Percentiles rank a stretch among this genome's conserved stretches.
Evolutionary conservation across 2,329 filamentous ascomycete genomes (phyloP).

Genomic region (Stagonosporopsis cucurbitacearum): DNA sequence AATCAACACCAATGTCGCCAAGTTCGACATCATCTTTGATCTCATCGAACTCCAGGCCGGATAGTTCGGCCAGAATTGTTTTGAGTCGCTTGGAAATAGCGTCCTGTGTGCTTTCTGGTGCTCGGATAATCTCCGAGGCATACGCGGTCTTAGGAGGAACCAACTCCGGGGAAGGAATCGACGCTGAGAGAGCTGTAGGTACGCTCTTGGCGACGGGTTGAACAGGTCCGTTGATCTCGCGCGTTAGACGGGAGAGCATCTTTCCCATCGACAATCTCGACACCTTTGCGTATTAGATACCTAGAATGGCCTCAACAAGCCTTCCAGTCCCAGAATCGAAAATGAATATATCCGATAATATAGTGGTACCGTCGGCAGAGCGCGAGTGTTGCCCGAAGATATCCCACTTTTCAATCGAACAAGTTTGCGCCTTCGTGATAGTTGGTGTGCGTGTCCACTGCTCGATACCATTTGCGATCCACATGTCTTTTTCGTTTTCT

Average conservation of each 20-base stretch:
- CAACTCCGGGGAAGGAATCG: neutral
- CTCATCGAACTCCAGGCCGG: constrained; percentile 10
- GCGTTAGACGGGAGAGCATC: constrained; percentile 14
- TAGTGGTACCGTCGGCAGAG: constrained; percentile 25
- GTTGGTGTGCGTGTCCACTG: constrained; percentile 36
- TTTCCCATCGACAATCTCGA: constrained; percentile 26
- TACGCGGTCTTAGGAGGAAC: neutral
- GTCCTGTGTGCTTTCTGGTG: neutral
- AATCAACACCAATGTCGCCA: constrained; percentile 49
- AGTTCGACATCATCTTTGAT: constrained; percentile 28
- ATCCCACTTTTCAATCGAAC: constrained; percentile 31
- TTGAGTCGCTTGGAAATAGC: constrained; percentile 6
- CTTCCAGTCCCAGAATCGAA: constrained; percentile 36
- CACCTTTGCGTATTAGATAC: constrained; percentile 38
- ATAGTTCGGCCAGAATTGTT: constrained; percentile 16
- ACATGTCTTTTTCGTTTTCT: constrained; percentile 32
- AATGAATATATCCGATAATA: constrained; percentile 44
- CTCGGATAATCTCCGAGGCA: neutral
- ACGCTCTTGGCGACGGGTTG: no score
- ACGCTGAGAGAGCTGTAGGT: no score
- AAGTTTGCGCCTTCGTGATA: neutral
- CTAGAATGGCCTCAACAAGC: constrained; percentile 42
- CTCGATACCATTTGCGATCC: constrained; percentile 41
- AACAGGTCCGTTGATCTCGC: neutral
- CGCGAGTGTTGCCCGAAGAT: constrained; percentile 36